Evolutionary conservation across 31 red algal genomes (phyloP).

Genomic region (Asparagopsis taxiformis): DNA sequence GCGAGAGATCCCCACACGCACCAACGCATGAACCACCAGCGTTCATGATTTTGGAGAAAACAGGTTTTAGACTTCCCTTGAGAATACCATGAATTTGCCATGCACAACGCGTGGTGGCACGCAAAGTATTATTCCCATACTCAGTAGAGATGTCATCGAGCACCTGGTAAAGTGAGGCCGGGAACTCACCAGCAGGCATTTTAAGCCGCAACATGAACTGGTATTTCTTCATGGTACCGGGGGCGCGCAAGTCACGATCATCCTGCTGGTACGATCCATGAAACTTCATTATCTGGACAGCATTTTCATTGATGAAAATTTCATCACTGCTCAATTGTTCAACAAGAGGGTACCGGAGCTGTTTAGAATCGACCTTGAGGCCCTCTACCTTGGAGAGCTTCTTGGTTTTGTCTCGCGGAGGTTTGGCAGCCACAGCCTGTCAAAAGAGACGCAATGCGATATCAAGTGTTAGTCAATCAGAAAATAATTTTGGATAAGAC

Average conservation of each 20-base stretch:
- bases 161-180: constrained; percentile 74
- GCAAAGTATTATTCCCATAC: constrained; percentile 86
- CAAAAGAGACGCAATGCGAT: neutral
- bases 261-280: constrained; percentile 98
- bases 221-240: constrained; percentile 83
- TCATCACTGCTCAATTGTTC: constrained; percentile 80
- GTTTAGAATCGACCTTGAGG: constrained; percentile 69
- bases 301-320: constrained; percentile 79
- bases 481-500: neutral
- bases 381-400: constrained; percentile 79
- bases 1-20: constrained; percentile 89
- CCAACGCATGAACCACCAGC: constrained; percentile 86
- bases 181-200: constrained; percentile 97
- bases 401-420: constrained; percentile 18
- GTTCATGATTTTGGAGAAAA: constrained; percentile 87
- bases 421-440: constrained; percentile 54
- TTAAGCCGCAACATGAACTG: constrained; percentile 99
- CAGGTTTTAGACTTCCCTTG: constrained; percentile 88
- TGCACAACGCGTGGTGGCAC: constrained; percentile 85
- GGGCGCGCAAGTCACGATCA: constrained; percentile 79
- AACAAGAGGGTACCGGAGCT: constrained; percentile 76
- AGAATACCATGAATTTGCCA: constrained; percentile 97
- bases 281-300: constrained; percentile 97
- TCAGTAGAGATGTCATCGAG: constrained; percentile 80
- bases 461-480: neutral